A percentile compares a stretch with the other conserved stretches of the same genome.
phyloP scores from a whole-genome alignment of 768 basidiomycete genomes.

The Trametes cinnabarina region DNA sequence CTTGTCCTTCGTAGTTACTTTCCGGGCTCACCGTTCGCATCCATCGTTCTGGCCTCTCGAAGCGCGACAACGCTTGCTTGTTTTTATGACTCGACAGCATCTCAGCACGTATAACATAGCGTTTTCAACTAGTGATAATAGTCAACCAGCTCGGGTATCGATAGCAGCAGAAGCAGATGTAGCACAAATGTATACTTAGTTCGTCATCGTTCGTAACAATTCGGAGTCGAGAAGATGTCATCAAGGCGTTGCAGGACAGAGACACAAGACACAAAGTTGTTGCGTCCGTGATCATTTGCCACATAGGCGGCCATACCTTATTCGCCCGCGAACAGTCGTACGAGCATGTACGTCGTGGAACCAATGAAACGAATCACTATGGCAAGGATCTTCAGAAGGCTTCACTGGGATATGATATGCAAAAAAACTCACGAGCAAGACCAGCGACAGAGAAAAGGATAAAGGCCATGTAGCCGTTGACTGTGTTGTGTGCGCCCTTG shows the following conservation, averaged over 20 bases:
- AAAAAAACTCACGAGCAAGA: slow-evolving; percentile 74
- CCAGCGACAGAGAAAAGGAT: slow-evolving; percentile 85
- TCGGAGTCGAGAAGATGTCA: background rate
- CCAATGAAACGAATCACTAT: slow-evolving; percentile 85
- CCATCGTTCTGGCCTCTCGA: background rate
- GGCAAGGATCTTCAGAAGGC: background rate
- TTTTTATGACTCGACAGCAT: slow-evolving; percentile 7
- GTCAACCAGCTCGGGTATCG: slow-evolving; percentile 17
- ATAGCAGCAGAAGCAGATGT: slow-evolving; percentile 17
- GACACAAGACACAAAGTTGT: background rate
- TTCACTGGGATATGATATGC: background rate
- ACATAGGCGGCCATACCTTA: slow-evolving; percentile 33
- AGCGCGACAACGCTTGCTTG: slow-evolving; percentile 6
- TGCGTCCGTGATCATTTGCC: background rate
- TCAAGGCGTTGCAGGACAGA: background rate
- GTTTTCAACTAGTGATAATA: slow-evolving; percentile 10
- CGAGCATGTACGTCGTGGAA: slow-evolving; percentile 75
- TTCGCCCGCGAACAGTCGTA: slow-evolving; percentile 88
- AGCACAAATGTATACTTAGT: slow-evolving; percentile 19
- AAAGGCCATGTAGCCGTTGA: slow-evolving; percentile 87
- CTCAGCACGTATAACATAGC: slow-evolving; percentile 12
- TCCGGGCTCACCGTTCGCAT: background rate
- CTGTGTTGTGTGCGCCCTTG: slow-evolving; percentile 48
- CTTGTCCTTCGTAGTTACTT: background rate
- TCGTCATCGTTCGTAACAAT: slow-evolving; percentile 13